Base-by-base conservation (phyloP, 306 rosid genomes). In the Cicer pinnatifidum region DNA sequence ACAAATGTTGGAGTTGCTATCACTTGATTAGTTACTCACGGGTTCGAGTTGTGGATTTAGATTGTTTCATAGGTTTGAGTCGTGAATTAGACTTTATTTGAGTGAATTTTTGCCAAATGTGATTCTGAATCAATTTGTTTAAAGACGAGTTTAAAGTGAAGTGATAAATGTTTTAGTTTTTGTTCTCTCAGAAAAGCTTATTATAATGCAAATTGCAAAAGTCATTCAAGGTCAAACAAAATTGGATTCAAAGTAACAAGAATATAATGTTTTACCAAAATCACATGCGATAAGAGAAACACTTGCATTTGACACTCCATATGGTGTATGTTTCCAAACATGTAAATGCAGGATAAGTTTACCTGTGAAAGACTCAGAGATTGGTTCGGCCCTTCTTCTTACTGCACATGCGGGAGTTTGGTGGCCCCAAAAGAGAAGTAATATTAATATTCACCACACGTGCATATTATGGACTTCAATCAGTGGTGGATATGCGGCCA, bases 381-480 rank as follows among this genome's bases (percentile, higher is more conserved):
- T 44, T 20, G 54, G 71, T 45, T 66, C 4, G 40, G 6, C 56
- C 71, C 40, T 17, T 44, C 40, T 44, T 39, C 19, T 44, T 67
- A 67, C 10, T 11, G 56, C 54, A 45, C 41, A 20, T 45, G 40
- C 19, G 4, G 40, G 71, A 66, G 47, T 17, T 45, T 19, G 38
- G 52, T 67, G 41, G 41, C 56, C 6, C 56, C 56, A 45, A 67
- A 65, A 3, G 35, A 43, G 17, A 61, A 69, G 60, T 69, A n/a
- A 51, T 69, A 5, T 67, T 45, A 66, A 47, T 44, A 51, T 69
- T 51, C 17, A 15, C 16, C 75, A 69, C 69, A 2, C 63, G 39
- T 76, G 51, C 68, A 17, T 48, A 46, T 68, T 57, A 8, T 56
- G 75, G 57, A 48, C 46, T 60, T 77, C 35, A 17, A 10, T 54